These are phyloP conservation scores for Saccharum spontaneum DNA, from an alignment of 176 grass and related monocot genomes.

Conservation along the genomic window DNA sequence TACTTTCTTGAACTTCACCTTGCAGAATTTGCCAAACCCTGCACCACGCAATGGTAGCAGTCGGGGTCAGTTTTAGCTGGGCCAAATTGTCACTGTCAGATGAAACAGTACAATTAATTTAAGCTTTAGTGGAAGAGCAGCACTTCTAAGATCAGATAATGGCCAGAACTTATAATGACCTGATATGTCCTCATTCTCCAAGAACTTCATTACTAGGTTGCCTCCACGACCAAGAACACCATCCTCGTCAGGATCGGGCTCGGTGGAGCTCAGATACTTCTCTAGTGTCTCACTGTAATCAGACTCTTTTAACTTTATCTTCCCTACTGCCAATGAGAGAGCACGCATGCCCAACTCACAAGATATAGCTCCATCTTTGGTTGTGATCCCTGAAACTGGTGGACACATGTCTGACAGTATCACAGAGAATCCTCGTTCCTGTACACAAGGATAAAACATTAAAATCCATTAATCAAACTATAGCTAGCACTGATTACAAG, in stretches of 20 bases:
- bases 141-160: neutral
- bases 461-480: neutral
- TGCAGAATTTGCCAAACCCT: slow-evolving; percentile 85
- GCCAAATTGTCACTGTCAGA: neutral
- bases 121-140: neutral
- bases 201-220: slow-evolving; percentile 75
- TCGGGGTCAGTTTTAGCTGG: neutral
- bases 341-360: slow-evolving; percentile 69
- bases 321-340: slow-evolving; percentile 78
- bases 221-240: slow-evolving; percentile 74
- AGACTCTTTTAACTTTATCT: slow-evolving; percentile 42
- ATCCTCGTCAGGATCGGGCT: slow-evolving; percentile 56
- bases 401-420: slow-evolving; percentile 94
- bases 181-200: slow-evolving; percentile 64
- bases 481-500: neutral
- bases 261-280: slow-evolving; percentile 44
- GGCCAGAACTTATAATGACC: slow-evolving; percentile 25
- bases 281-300: slow-evolving; percentile 37
- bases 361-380: slow-evolving; percentile 83
- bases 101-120: neutral
- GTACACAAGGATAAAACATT: neutral
- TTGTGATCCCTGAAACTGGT: slow-evolving; percentile 81
- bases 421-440: slow-evolving; percentile 81
- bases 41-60: no score
- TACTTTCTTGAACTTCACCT: slow-evolving; percentile 71